These are phyloP conservation scores for Aspergillus alliaceus DNA, from an alignment of 2,329 filamentous ascomycete species.

Conservation along the genomic window DNA sequence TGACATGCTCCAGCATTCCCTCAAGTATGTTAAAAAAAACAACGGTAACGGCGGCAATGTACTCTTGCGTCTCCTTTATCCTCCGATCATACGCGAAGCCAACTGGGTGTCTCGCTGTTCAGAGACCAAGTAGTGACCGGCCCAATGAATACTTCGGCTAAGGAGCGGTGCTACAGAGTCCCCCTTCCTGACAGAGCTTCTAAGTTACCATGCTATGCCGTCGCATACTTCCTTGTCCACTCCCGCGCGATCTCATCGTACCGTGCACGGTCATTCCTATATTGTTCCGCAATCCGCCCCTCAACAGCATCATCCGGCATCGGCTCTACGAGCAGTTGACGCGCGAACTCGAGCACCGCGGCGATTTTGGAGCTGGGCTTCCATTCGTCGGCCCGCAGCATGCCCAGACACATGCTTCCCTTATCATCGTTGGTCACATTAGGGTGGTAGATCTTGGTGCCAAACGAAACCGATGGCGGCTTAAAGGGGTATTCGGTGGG, in stretches of 20 bases:
- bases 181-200: not conserved
- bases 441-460: conserved; percentile 91
- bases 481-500: conserved; percentile 89
- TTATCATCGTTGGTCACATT: conserved; percentile 86
- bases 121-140: not conserved
- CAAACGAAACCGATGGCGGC: conserved; percentile 74
- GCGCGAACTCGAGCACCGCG: conserved; percentile 74
- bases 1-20: not conserved
- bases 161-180: not conserved
- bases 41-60: not conserved
- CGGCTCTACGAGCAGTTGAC: conserved; percentile 73
- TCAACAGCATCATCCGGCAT: conserved; percentile 90
- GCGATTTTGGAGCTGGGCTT: conserved; percentile 80
- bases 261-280: conserved; percentile 62
- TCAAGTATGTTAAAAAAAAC: not conserved
- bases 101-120: not conserved
- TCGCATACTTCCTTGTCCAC: conserved; percentile 75
- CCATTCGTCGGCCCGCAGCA: conserved; percentile 85
- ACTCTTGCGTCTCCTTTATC: not conserved
- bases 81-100: not conserved
- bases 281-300: conserved; percentile 81
- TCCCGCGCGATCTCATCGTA: conserved; percentile 74
- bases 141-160: no score
- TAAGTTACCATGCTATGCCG: conserved; percentile 3
- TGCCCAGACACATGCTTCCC: conserved; percentile 80